Evolutionary conservation across 2,329 filamentous ascomycete species (phyloP).

Genomic region (Aureobasidium vineae): DNA sequence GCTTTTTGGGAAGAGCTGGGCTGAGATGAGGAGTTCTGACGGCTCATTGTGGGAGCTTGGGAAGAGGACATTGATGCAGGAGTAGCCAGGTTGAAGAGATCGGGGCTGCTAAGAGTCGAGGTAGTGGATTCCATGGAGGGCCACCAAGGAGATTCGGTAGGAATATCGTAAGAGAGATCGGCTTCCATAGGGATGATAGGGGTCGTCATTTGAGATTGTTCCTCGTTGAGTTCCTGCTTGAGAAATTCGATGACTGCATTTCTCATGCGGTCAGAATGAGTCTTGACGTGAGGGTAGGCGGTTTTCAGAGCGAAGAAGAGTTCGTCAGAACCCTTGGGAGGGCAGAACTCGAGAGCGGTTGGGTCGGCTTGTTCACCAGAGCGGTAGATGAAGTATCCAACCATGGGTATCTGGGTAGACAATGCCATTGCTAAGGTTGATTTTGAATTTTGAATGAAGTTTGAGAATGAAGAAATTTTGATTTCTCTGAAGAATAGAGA

Average conservation of each 20-base stretch:
- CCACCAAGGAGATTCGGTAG: slow-evolving; percentile 33
- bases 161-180: slow-evolving; percentile 20
- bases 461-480: slow-evolving; percentile 17
- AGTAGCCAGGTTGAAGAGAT: slow-evolving; percentile 34
- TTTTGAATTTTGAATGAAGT: not conserved
- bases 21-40: slow-evolving; percentile 16
- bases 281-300: slow-evolving; percentile 39
- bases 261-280: slow-evolving; percentile 43
- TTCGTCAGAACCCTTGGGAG: slow-evolving; percentile 42
- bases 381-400: slow-evolving; percentile 39
- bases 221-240: slow-evolving; percentile 38
- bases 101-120: slow-evolving; percentile 38
- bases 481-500: slow-evolving; percentile 1
- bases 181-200: slow-evolving; percentile 28
- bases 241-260: slow-evolving; percentile 43
- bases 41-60: slow-evolving; percentile 20
- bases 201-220: slow-evolving; percentile 32
- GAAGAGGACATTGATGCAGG: slow-evolving; percentile 35
- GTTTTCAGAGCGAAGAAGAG: slow-evolving; percentile 41
- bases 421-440: slow-evolving; percentile 2
- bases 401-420: slow-evolving; percentile 28
- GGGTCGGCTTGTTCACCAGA: slow-evolving; percentile 38
- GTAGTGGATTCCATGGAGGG: slow-evolving; percentile 37
- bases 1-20: not conserved
- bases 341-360: slow-evolving; percentile 39